Evolutionary conservation across 352 stramenopile genomes (phyloP), one percentile per base, ranked within the genome.

Genomic region (Pythium rhizo-oryzae): DNA sequence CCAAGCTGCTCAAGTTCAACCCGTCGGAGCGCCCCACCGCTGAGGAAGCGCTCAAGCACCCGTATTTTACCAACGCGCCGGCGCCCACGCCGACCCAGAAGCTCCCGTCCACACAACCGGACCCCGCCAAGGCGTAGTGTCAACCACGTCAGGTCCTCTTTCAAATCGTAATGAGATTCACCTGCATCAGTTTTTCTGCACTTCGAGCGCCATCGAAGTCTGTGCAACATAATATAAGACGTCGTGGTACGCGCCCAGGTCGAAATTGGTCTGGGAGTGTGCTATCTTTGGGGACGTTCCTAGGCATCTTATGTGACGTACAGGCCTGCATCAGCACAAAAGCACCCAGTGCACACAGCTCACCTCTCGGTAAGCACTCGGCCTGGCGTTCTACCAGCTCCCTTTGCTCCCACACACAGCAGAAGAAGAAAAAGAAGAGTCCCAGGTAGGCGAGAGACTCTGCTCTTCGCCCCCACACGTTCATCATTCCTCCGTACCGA

Each of bases 31-130:
- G 86, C 30, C 85, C 91, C 58, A 98, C 92, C 0, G 97, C 97
- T 3, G 91, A 91, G 24, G 94, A 99, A 59, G 95, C 97, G 16
- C 82, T 99, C 59, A 88, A 98, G 49, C 98, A 99, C 79, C 84
- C 95, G 47, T 99, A 99, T 77, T 58, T 99, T 99, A 78, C 92
- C 64, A 98, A 98, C 60, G 77, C 78, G 1, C 90, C 90, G 3
- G 74, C 76, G 12, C 87, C 89, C 28, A 97, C 87, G 28, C 84
- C 85, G 1, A 69, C 84, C 24, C 82, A 91, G 56, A 94, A 95
- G 74, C 70, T 95, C 46, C 87, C 87, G n/a, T 93, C 85, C 9
- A 87, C 82, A 8, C 61, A 65, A 41, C 43, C 66, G 13, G 69
- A 76, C 46, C 63, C 75, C 35, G 62, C 79, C 12, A 65, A 69